Conservation (phyloP, 305 asterid genomes). For the Lippia alba region DNA sequence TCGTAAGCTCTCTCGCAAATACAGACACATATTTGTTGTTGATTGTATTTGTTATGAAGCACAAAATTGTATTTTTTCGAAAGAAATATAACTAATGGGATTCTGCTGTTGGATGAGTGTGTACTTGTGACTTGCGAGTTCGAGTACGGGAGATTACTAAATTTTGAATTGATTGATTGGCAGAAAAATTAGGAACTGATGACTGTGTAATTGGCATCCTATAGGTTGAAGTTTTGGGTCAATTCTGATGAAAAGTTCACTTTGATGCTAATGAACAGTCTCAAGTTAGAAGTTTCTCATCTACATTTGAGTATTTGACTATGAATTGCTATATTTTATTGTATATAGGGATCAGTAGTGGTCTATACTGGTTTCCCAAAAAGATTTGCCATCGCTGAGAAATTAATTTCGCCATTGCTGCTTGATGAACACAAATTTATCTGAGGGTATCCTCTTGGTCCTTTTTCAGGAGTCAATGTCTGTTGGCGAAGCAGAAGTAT, state of each 20-base stretch:
- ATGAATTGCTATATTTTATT: too few relatives aligned
- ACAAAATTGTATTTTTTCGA: neutral
- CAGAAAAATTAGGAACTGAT: neutral
- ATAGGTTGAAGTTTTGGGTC: neutral
- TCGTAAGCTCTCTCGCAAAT: conserved; percentile 43
- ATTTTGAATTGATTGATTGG: neutral
- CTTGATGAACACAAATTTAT: neutral
- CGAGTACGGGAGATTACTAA: neutral
- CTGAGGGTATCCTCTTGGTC: conserved; percentile 13
- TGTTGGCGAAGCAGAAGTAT: conserved; percentile 40
- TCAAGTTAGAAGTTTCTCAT: conserved; percentile 8
- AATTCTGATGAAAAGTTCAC: neutral
- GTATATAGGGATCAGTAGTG: too few relatives aligned
- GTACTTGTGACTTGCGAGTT: neutral
- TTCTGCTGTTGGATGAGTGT: conserved; percentile 5
- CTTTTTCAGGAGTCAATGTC: conserved; percentile 59
- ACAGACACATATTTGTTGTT: neutral
- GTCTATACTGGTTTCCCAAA: too few relatives aligned
- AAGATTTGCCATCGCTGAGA: neutral
- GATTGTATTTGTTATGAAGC: neutral
- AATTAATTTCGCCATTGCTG: neutral
- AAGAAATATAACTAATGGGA: neutral
- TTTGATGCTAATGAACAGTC: neutral
- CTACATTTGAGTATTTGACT: neutral
- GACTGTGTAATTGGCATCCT: neutral